A percentile compares a stretch with the other conserved stretches of the same genome.
phyloP scores from a whole-genome alignment of 306 rosid genomes.

The Lotus japonicus region DNA sequence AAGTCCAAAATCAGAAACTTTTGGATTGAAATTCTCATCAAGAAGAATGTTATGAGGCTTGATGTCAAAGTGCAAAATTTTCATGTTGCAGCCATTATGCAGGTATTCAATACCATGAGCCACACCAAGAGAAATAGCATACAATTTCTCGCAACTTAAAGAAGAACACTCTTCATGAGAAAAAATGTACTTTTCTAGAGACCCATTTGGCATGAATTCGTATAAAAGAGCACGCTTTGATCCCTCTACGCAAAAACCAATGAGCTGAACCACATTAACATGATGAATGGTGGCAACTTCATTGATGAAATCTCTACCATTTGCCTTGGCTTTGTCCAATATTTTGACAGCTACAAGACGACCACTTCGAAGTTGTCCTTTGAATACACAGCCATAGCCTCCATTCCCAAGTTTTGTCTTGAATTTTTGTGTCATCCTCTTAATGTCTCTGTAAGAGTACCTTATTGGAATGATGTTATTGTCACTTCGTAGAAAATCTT shows the following conservation, averaged over 20 bases:
- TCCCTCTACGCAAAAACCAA: slow-evolving; percentile 21
- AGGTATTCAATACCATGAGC: slow-evolving; percentile 27
- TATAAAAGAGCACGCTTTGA: slow-evolving; percentile 21
- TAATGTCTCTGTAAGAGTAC: slow-evolving; percentile 19
- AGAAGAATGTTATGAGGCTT: slow-evolving; percentile 30
- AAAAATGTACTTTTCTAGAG: slow-evolving; percentile 15
- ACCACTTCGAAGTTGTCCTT: slow-evolving; percentile 20
- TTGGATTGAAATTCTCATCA: slow-evolving; percentile 19
- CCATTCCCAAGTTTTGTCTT: slow-evolving; percentile 12
- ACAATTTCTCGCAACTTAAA: slow-evolving; percentile 1
- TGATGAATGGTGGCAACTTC: slow-evolving; percentile 22
- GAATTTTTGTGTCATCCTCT: background rate
- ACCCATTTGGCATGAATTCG: slow-evolving; percentile 21
- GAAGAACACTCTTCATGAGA: background rate
- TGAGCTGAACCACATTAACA: slow-evolving; percentile 11
- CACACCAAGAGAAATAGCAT: slow-evolving; percentile 23
- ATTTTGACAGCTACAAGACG: slow-evolving; percentile 14
- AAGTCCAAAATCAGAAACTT: slow-evolving; percentile 31
- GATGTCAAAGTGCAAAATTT: slow-evolving; percentile 29
- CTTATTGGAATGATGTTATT: slow-evolving; percentile 9
- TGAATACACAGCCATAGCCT: slow-evolving; percentile 18
- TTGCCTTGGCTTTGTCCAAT: slow-evolving; percentile 8
- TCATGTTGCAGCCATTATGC: slow-evolving; percentile 24
- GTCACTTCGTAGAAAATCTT: slow-evolving; percentile 13
- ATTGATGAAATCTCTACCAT: slow-evolving; percentile 15